Evolutionary conservation across 495 filamentous ascomycete species (phyloP).

Genomic region (Xylaria castorea): DNA sequence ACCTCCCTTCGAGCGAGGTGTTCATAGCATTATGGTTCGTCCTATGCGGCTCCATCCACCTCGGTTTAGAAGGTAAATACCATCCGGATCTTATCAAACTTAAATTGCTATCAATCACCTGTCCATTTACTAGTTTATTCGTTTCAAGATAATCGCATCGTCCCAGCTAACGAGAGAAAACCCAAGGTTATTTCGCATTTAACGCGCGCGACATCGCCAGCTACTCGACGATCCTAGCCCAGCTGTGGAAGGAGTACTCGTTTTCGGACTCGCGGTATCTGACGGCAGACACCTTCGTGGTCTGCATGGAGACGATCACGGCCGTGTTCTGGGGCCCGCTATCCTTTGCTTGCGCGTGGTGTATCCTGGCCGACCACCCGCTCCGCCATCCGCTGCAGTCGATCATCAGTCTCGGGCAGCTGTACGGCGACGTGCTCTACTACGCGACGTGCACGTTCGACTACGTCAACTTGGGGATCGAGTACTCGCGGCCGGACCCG

Average conservation of each 20-base stretch:
- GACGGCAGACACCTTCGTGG: constrained; percentile 57
- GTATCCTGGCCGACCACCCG: constrained; percentile 54
- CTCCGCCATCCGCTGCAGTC: constrained; percentile 60
- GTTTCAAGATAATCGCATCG: background rate
- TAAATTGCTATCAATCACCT: background rate
- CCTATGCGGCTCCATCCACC: constrained; percentile 61
- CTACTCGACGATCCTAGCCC: constrained; percentile 57
- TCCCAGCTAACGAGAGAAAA: background rate
- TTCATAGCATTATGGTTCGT: constrained; percentile 61
- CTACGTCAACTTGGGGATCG: constrained; percentile 42
- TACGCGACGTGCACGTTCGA: constrained; percentile 61
- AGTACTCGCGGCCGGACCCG: constrained; percentile 60
- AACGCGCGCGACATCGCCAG: constrained; percentile 52
- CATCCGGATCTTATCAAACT: background rate
- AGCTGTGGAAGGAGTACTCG: constrained; percentile 70
- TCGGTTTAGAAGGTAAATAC: constrained; percentile 59
- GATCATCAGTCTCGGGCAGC: constrained; percentile 60
- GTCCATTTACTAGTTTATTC: background rate
- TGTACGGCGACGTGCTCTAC: constrained; percentile 65
- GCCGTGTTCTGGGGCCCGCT: constrained; percentile 64
- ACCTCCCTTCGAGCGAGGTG: constrained; percentile 47
- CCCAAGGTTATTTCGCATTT: constrained; percentile 53
- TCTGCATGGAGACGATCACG: constrained; percentile 64
- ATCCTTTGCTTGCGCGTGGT: constrained; percentile 54
- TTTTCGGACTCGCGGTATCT: constrained; percentile 65